Evolutionary conservation across 345 rosid genomes (phyloP).

Genomic region (Diplotaxis tenuifolia): DNA sequence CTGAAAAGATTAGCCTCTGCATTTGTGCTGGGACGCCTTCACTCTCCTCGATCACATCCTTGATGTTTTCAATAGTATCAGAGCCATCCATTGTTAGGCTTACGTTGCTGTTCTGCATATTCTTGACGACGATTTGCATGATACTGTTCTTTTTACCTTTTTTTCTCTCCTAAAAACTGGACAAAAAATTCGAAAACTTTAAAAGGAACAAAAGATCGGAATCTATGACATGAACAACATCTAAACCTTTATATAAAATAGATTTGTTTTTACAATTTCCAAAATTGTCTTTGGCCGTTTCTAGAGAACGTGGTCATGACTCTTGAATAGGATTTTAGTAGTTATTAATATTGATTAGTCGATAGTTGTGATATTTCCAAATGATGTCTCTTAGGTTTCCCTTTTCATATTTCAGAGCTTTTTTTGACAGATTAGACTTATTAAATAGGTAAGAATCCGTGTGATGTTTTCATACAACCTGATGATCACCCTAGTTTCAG

Average conservation of each 20-base stretch:
- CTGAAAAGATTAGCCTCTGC: conserved; percentile 10
- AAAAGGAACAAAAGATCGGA: neutral
- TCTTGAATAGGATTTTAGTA: neutral
- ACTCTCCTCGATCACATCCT: neutral
- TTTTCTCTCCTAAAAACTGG: neutral
- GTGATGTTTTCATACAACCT: no score
- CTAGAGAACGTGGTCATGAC: neutral
- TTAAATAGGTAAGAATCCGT: no score
- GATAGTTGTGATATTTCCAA: neutral
- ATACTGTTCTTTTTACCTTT: neutral
- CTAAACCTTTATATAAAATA: neutral
- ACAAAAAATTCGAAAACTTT: neutral
- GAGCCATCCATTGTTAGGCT: neutral
- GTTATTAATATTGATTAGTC: neutral
- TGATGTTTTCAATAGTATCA: neutral
- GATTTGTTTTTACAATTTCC: neutral
- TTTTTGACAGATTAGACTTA: no score
- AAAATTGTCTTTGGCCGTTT: neutral
- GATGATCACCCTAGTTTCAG: no score
- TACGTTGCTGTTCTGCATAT: conserved; percentile 1
- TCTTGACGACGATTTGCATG: neutral
- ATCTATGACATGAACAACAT: neutral
- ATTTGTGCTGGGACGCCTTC: neutral
- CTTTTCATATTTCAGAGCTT: no score
- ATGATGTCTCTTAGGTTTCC: neutral